A percentile compares a stretch with the other conserved stretches of the same genome.
These are phyloP conservation scores for Lepiota subincarnata DNA, from an alignment of 768 basidiomycete species.

Conservation along the genomic window DNA sequence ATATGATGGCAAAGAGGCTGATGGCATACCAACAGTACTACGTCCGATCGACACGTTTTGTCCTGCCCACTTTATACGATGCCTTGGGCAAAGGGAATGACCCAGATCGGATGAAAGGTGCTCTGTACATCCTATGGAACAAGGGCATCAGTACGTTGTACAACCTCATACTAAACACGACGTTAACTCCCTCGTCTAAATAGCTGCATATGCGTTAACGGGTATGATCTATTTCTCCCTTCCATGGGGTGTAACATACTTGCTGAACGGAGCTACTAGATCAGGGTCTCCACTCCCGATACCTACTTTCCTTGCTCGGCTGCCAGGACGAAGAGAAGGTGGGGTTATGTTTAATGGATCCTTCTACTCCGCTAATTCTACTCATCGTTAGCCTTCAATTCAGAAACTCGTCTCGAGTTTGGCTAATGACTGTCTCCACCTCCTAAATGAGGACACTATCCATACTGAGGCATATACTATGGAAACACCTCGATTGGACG, in stretches of 20 bases:
- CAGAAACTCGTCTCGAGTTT: slow-evolving; percentile 64
- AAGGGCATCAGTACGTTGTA: slow-evolving; percentile 56
- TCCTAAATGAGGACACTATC: slow-evolving; percentile 61
- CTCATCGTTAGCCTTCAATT: slow-evolving; percentile 55
- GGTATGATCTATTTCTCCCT: slow-evolving; percentile 37
- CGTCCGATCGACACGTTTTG: slow-evolving; percentile 64
- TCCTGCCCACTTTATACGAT: slow-evolving; percentile 56
- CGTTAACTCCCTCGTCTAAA: slow-evolving; percentile 1
- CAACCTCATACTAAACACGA: neutral
- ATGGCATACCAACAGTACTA: slow-evolving; percentile 45
- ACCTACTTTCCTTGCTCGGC: slow-evolving; percentile 60
- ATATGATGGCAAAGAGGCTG: slow-evolving; percentile 7
- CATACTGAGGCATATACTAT: slow-evolving; percentile 60
- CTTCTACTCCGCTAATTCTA: slow-evolving; percentile 1
- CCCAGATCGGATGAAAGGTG: slow-evolving; percentile 94
- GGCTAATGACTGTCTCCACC: slow-evolving; percentile 55
- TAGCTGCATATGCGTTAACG: slow-evolving; percentile 65
- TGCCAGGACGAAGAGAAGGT: slow-evolving; percentile 89
- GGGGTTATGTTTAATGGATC: neutral
- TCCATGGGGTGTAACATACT: neutral
- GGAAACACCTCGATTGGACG: slow-evolving; percentile 41
- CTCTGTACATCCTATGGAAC: slow-evolving; percentile 74
- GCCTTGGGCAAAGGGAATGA: slow-evolving; percentile 72
- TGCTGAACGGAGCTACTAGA: slow-evolving; percentile 33
- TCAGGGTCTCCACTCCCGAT: slow-evolving; percentile 49